phyloP scores from a whole-genome alignment of 2,329 filamentous ascomycete genomes.

The Pseudogymnoascus sp. region DNA sequence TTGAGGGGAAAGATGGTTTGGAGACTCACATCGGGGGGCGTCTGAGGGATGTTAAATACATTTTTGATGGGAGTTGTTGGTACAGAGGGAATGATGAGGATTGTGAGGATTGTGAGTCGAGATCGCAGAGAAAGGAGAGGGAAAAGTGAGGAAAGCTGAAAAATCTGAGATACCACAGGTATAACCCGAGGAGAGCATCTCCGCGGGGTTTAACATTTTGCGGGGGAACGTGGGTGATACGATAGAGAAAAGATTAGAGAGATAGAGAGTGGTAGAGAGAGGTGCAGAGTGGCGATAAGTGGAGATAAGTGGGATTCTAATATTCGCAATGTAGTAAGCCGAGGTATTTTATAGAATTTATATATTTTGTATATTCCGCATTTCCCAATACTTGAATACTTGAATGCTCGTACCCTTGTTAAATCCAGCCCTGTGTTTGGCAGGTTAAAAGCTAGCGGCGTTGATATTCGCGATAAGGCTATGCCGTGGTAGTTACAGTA shows the following conservation, averaged over 20 bases:
- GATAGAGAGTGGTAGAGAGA: neutral
- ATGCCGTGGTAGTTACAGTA: neutral
- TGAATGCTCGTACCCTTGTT: neutral
- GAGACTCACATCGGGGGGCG: neutral
- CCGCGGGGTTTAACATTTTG: neutral
- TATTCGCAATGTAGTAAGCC: neutral
- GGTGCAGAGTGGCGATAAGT: neutral
- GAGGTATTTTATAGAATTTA: neutral
- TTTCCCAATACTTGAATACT: neutral
- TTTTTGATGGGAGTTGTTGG: neutral
- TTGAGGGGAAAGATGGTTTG: neutral
- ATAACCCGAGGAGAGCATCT: neutral
- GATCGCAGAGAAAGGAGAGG: neutral
- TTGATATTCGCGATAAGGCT: neutral
- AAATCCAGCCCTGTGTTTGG: neutral
- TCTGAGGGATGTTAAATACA: conserved; percentile 4
- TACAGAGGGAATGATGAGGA: neutral
- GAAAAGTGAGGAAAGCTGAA: neutral
- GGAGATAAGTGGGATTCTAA: neutral
- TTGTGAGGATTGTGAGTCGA: neutral
- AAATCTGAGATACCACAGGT: neutral
- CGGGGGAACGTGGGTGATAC: neutral
- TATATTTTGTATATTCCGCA: neutral
- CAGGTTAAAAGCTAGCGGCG: neutral
- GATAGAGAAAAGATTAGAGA: neutral